Conservation (phyloP, 2,329 filamentous ascomycete genomes). For the Diaporthe longicolla region DNA sequence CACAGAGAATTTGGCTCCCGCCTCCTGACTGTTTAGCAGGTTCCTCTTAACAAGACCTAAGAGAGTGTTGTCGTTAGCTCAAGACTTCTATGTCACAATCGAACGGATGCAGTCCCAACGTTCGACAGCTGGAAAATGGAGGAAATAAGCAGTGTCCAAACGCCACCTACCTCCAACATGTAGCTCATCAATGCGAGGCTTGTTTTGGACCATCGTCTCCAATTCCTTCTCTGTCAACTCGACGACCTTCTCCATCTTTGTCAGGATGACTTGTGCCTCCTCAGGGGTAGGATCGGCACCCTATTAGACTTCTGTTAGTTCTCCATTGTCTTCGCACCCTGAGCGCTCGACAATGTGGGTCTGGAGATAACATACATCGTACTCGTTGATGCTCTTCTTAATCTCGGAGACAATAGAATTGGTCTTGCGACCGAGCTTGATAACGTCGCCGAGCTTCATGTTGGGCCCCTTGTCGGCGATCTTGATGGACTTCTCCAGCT, state of each 20-base stretch:
- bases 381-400: slow-evolving; percentile 48
- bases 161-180: slow-evolving; percentile 38
- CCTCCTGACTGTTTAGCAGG: slow-evolving; percentile 44
- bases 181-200: slow-evolving; percentile 41
- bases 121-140: neutral
- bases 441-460: slow-evolving; percentile 46
- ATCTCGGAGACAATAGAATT: slow-evolving; percentile 48
- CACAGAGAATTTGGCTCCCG: slow-evolving; percentile 43
- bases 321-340: neutral
- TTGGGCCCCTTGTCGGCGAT: slow-evolving; percentile 47
- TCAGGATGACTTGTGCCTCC: slow-evolving; percentile 46
- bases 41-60: slow-evolving; percentile 47
- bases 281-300: slow-evolving; percentile 43
- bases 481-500: slow-evolving; percentile 47
- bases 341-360: too few species aligned
- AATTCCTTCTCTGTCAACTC: slow-evolving; percentile 47
- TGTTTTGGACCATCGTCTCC: slow-evolving; percentile 44
- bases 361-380: slow-evolving; percentile 43
- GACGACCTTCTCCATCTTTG: slow-evolving; percentile 46
- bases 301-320: slow-evolving; percentile 10
- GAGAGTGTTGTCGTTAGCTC: neutral
- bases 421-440: slow-evolving; percentile 49
- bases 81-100: neutral
- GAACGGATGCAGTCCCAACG: neutral
- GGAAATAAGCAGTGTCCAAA: neutral